These are phyloP conservation scores for Eucalyptus erythrocorys DNA, from an alignment of 345 rosid species.

Conservation along the genomic window DNA sequence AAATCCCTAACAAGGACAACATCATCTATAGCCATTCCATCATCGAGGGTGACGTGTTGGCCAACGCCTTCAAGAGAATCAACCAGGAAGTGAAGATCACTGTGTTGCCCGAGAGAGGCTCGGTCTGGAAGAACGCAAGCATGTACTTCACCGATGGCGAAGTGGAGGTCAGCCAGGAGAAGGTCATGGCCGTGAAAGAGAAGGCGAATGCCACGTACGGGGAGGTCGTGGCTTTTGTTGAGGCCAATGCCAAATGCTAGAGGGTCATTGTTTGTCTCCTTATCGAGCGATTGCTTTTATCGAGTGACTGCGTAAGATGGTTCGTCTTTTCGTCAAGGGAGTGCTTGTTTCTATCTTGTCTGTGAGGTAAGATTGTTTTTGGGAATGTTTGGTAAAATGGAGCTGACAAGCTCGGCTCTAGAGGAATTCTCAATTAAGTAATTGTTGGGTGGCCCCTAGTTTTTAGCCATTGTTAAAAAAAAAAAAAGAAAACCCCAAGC, in stretches of 20 bases:
- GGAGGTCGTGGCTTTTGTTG: constrained; percentile 14
- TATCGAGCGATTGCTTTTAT: too few species aligned
- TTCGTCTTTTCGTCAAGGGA: too few species aligned
- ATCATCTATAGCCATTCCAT: not conserved
- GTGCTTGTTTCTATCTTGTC: too few species aligned
- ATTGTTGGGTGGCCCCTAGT: too few species aligned
- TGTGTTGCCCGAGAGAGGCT: not conserved
- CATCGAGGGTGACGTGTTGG: constrained; percentile 4
- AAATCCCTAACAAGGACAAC: constrained; percentile 13
- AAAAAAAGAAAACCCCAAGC: too few species aligned
- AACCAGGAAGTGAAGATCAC: constrained; percentile 1
- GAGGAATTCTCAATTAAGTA: too few species aligned
- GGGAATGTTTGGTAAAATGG: too few species aligned
- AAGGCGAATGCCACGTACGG: constrained; percentile 1
- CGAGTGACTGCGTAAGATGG: too few species aligned
- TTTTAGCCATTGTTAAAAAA: too few species aligned
- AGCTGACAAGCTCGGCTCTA: too few species aligned
- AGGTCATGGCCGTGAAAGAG: not conserved
- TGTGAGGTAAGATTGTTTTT: too few species aligned
- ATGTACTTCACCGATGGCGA: constrained; percentile 4
- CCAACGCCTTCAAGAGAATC: constrained; percentile 1
- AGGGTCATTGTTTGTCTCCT: too few species aligned
- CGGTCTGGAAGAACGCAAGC: constrained; percentile 1
- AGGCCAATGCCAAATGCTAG: constrained; percentile 18
- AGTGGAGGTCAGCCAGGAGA: not conserved